These are phyloP conservation scores for Umbellularia californica DNA, from an alignment of 164 flowering plant genomes.

Conservation along the genomic window DNA sequence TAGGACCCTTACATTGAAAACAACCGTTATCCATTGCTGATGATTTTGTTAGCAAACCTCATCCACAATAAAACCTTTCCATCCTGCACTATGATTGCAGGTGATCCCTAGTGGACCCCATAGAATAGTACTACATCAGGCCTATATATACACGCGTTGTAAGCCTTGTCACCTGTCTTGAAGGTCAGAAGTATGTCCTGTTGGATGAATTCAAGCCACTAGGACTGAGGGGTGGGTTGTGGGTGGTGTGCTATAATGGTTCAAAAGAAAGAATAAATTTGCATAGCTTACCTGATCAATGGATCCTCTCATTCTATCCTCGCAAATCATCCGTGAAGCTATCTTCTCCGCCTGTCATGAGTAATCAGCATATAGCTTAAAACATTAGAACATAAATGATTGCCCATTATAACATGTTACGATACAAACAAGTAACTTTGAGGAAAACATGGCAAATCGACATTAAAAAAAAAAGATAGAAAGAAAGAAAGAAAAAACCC, in stretches of 20 bases:
- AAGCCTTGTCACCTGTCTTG: no score
- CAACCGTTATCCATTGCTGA: no score
- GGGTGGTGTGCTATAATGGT: background rate
- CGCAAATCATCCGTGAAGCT: conserved; percentile 92
- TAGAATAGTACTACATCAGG: no score
- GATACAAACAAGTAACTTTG: background rate
- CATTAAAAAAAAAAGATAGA: background rate
- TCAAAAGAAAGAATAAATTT: background rate
- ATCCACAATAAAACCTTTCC: no score
- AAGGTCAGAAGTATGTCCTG: no score
- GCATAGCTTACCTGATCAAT: conserved; percentile 82
- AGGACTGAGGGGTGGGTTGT: no score
- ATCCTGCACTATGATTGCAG: no score
- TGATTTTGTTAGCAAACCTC: no score
- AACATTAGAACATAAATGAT: background rate
- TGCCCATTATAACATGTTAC: background rate
- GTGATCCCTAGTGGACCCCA: no score
- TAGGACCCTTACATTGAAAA: no score
- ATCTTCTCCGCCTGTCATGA: conserved; percentile 91
- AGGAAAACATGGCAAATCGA: background rate
- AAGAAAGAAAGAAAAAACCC: background rate
- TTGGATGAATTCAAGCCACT: no score
- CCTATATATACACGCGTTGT: no score
- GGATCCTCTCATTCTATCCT: conserved; percentile 98
- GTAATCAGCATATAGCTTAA: background rate